These are phyloP conservation scores for Eucalyptus brandiana DNA, from an alignment of 345 rosid genomes.

Conservation along the genomic window DNA sequence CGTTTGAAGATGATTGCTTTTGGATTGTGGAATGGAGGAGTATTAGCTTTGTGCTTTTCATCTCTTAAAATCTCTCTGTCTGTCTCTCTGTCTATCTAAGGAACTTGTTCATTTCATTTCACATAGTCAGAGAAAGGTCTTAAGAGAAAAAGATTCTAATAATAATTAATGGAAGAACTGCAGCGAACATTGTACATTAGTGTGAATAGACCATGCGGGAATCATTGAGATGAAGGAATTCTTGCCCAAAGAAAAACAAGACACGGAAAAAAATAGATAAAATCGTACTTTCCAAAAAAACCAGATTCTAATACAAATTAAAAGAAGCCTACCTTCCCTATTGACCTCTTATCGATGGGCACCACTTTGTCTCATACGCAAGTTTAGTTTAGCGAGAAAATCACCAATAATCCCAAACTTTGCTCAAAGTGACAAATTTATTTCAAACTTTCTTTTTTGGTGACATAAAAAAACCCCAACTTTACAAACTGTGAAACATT, in stretches of 20 bases:
- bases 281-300: background rate
- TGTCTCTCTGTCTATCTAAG: background rate
- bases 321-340: background rate
- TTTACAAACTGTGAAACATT: too few relatives aligned
- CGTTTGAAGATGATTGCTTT: background rate
- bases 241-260: background rate
- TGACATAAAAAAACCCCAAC: rapidly evolving
- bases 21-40: background rate
- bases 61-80: background rate
- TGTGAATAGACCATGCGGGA: background rate
- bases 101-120: background rate
- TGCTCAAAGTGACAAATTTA: too few relatives aligned
- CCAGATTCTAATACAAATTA: too few relatives aligned
- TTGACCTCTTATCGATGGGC: background rate
- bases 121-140: background rate
- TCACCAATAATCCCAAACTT: rapidly evolving
- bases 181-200: background rate
- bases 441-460: too few relatives aligned
- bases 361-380: rapidly evolving
- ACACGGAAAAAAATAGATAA: background rate
- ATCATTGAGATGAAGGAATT: background rate
- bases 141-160: too few relatives aligned
- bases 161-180: background rate
- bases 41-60: background rate
- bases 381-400: too few relatives aligned